Conservation (phyloP, 108 stramenopile species). For the Pseudonitzschia multistriata region DNA sequence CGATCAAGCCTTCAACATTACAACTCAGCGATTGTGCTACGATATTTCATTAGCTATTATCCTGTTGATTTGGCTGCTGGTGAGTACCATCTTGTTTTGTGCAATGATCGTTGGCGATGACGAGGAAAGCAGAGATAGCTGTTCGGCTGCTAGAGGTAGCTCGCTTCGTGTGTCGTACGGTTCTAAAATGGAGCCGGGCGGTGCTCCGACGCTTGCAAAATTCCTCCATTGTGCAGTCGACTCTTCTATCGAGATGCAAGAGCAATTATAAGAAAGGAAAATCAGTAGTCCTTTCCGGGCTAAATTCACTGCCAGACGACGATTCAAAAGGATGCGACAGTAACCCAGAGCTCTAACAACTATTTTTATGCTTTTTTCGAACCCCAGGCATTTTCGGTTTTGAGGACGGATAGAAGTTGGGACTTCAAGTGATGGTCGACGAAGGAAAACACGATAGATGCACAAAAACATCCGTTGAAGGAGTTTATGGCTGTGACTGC, state of each 20-base stretch:
- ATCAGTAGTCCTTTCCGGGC: slow-evolving; percentile 13
- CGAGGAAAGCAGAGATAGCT: neutral
- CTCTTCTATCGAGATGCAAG: neutral
- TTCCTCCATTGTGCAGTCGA: neutral
- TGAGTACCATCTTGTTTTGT: neutral
- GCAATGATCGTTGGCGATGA: too few relatives aligned
- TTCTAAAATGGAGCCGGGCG: slow-evolving; percentile 3
- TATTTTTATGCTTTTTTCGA: neutral
- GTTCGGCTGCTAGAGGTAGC: neutral
- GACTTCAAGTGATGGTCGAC: too few relatives aligned
- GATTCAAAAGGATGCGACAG: neutral
- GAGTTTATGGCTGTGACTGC: too few relatives aligned
- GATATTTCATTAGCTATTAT: too few relatives aligned
- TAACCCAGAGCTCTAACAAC: slow-evolving; percentile 9
- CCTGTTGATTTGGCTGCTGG: neutral
- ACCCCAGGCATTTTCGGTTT: too few relatives aligned
- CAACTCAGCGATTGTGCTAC: too few relatives aligned
- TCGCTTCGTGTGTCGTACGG: neutral
- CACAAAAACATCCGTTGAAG: too few relatives aligned
- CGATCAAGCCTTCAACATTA: too few relatives aligned
- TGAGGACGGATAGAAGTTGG: too few relatives aligned
- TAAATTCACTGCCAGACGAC: slow-evolving; percentile 2
- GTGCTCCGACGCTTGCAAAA: neutral
- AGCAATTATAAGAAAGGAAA: slow-evolving; percentile 2
- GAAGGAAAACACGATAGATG: too few relatives aligned